Evolutionary conservation across 306 rosid species (phyloP).

Genomic region (Fragaria nilgerrensis): DNA sequence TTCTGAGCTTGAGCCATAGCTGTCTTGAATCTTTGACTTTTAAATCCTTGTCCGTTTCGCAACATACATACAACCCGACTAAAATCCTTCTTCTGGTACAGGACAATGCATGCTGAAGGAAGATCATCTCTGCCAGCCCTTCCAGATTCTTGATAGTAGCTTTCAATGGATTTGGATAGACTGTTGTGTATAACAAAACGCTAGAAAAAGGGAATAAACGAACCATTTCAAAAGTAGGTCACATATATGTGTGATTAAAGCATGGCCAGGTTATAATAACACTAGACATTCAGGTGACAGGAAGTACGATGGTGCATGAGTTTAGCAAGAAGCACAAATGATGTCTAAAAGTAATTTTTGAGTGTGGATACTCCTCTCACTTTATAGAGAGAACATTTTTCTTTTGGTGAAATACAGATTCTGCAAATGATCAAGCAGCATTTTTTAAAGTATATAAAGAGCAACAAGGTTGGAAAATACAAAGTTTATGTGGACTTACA

Average conservation of each 20-base stretch:
- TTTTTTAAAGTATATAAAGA: slow-evolving; percentile 10
- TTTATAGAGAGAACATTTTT: background rate
- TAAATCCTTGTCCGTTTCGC: slow-evolving; percentile 73
- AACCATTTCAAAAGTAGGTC: background rate
- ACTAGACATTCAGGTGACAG: background rate
- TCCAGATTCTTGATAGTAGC: slow-evolving; percentile 98
- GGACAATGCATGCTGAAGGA: slow-evolving; percentile 70
- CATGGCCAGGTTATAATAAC: background rate
- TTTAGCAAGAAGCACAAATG: background rate
- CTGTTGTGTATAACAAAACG: slow-evolving; percentile 93
- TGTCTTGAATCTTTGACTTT: slow-evolving; percentile 58
- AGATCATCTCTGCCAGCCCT: slow-evolving; percentile 96
- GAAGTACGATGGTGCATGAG: background rate
- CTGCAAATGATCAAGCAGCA: slow-evolving; percentile 19
- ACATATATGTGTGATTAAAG: background rate
- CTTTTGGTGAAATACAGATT: background rate
- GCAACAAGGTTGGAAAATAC: background rate
- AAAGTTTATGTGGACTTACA: slow-evolving; percentile 59
- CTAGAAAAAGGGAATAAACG: slow-evolving; percentile 35
- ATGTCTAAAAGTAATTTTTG: background rate
- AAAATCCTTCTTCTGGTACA: slow-evolving; percentile 96
- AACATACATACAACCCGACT: slow-evolving; percentile 91
- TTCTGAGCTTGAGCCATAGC: slow-evolving; percentile 85
- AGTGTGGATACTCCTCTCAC: background rate
- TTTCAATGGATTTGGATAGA: slow-evolving; percentile 89